phyloP scores from a whole-genome alignment of 1,284 basidiomycete species.

The Phellinidium pouzarii region DNA sequence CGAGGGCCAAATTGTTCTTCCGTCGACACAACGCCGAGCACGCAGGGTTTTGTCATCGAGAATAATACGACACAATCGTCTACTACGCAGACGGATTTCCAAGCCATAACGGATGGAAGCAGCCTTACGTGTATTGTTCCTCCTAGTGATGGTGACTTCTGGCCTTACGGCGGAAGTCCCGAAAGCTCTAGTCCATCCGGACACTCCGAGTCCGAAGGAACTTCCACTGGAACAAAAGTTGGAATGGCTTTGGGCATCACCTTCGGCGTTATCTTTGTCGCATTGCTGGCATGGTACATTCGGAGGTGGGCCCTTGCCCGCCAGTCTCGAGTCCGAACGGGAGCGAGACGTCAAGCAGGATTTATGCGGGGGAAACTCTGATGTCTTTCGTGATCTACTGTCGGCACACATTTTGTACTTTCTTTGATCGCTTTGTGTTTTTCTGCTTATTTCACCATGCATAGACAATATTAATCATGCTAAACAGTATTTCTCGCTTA shows the following conservation, averaged over 20 bases:
- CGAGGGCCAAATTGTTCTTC: slow-evolving; percentile 64
- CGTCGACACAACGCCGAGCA: slow-evolving; percentile 40
- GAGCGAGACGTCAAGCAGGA: background rate
- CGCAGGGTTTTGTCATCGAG: slow-evolving; percentile 56
- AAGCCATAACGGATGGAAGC: slow-evolving; percentile 44
- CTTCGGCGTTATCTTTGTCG: slow-evolving; percentile 38
- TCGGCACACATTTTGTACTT: background rate
- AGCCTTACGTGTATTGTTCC: slow-evolving; percentile 60
- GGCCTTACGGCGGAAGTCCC: slow-evolving; percentile 62
- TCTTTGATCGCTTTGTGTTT: background rate
- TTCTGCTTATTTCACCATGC: background rate
- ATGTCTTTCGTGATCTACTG: background rate
- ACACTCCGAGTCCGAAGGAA: slow-evolving; percentile 22
- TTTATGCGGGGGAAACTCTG: slow-evolving; percentile 9
- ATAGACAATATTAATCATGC: background rate
- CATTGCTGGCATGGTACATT: slow-evolving; percentile 39
- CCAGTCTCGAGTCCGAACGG: background rate
- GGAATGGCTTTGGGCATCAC: slow-evolving; percentile 53
- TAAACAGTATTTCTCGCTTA: background rate
- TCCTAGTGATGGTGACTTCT: slow-evolving; percentile 60
- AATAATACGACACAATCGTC: slow-evolving; percentile 35
- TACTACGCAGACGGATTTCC: slow-evolving; percentile 47
- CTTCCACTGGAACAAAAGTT: slow-evolving; percentile 33
- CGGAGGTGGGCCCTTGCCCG: slow-evolving; percentile 34
- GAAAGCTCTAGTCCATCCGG: slow-evolving; percentile 19